Conservation (phyloP, 306 rosid genomes). For the Glycine soja region DNA sequence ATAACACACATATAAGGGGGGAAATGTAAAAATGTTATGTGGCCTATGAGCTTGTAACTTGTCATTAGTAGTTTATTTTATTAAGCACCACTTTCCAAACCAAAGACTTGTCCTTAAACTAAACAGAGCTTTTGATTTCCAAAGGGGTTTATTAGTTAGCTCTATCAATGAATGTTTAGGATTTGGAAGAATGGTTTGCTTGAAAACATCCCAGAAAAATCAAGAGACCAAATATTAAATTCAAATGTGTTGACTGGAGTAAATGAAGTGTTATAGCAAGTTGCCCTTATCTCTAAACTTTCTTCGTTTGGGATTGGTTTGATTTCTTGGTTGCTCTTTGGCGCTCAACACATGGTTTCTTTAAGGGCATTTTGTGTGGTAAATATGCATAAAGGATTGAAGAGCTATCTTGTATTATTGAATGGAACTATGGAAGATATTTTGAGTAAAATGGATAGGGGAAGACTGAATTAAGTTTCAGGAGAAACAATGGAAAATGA, state of each 20-base stretch:
- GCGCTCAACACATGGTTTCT: not conserved
- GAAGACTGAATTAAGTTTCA: not conserved
- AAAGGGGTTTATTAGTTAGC: no score
- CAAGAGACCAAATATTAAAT: not conserved
- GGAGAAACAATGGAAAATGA: not conserved
- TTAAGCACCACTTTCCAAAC: no score
- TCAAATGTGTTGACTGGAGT: not conserved
- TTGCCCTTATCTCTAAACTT: not conserved
- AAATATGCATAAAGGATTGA: not conserved
- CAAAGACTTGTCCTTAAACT: no score
- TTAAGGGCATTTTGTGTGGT: not conserved
- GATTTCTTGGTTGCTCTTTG: not conserved
- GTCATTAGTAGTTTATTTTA: no score
- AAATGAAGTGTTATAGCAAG: not conserved
- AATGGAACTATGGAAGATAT: not conserved
- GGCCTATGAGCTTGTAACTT: no score
- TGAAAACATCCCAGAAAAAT: not conserved
- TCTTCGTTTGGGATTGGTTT: not conserved
- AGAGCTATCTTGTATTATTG: slow-evolving; percentile 2
- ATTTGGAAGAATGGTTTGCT: not conserved
- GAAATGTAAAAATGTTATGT: no score
- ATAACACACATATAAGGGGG: no score
- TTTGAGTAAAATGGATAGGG: not conserved
- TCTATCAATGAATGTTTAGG: not conserved
- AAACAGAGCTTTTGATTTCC: no score